These are phyloP conservation scores for Acacia concinna DNA, from an alignment of 331 rosid genomes.

Conservation along the genomic window DNA sequence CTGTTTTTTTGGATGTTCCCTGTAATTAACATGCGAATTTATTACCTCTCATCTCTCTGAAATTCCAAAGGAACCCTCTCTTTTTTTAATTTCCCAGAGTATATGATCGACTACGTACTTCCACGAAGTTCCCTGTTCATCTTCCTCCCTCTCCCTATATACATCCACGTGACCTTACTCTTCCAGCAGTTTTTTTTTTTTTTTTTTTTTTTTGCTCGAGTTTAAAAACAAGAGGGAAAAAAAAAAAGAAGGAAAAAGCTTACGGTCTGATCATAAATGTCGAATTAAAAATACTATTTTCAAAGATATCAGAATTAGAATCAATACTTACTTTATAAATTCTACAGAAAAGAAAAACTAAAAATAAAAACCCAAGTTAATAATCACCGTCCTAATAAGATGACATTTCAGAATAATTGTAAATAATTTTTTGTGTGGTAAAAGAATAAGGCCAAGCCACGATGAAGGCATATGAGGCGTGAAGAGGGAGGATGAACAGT, in stretches of 20 bases:
- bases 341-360: neutral
- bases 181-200: neutral
- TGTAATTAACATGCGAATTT: neutral
- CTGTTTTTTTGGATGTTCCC: no score
- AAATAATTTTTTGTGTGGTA: neutral
- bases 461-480: neutral
- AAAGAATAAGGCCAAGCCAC: neutral
- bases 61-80: constrained; percentile 14
- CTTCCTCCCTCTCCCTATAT: neutral
- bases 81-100: neutral
- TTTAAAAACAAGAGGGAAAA: neutral
- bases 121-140: neutral
- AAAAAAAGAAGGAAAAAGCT: neutral
- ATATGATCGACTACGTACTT: no score
- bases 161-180: neutral
- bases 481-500: neutral
- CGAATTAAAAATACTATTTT: neutral
- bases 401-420: neutral
- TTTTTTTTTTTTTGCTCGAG: neutral
- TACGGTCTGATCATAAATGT: neutral
- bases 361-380: neutral
- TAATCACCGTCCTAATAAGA: neutral
- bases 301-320: neutral
- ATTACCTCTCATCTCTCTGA: constrained; percentile 1
- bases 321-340: neutral